Evolutionary conservation across 352 stramenopile species (phyloP), one percentile per base, ranked within the genome.

Genomic region (Globisporangium paddicum): DNA sequence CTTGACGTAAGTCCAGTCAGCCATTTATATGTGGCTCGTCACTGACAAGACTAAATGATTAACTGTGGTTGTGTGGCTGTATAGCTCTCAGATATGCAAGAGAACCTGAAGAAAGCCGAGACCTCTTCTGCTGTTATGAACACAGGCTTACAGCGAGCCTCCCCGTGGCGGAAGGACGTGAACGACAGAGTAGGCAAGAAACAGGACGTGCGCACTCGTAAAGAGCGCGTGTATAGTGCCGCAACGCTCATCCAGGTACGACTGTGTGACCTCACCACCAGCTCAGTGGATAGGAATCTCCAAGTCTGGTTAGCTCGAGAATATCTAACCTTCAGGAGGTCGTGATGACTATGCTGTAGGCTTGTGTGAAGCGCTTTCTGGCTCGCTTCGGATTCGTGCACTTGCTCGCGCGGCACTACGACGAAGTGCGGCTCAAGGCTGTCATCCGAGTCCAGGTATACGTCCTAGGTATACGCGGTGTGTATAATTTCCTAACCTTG

Each of bases 61-160:
- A 26, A 40, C 14, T 30, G 8, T 37, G 9, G 5, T 23, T 30
- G 0, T 64, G 19, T 3, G 21, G 11, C 16, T 51, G 25, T n/a
- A 4, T 25, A 90, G 80, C 76, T 90, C 11, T 65, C 67, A 1
- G 70, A 75, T 4, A 88, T 90, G 74, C 63, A 73, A 10, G 65
- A 78, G 14, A 60, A 46, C 11, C 50, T 88, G 35, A 55, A 62
- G n/a, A 52, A 38, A 26, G 19, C 28, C n/a, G 57, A 51, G 23
- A 19, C 48, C 13, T 19, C 19, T 8, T n/a, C 48, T 8, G 47
- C 3, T 3, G 16, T 49, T 9, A 9, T n/a, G 16, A 25, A 50
- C 8, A 14, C 26, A 19, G 45, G 42, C 3, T 38, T 30, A 21
- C 47, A 54, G 10, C 48, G 35, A 26, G 28, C 50, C 0, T 60